Evolutionary conservation across 2,329 filamentous ascomycete species (phyloP), one percentile per base, ranked within the genome.

Genomic region (Talaromyces sp.): DNA sequence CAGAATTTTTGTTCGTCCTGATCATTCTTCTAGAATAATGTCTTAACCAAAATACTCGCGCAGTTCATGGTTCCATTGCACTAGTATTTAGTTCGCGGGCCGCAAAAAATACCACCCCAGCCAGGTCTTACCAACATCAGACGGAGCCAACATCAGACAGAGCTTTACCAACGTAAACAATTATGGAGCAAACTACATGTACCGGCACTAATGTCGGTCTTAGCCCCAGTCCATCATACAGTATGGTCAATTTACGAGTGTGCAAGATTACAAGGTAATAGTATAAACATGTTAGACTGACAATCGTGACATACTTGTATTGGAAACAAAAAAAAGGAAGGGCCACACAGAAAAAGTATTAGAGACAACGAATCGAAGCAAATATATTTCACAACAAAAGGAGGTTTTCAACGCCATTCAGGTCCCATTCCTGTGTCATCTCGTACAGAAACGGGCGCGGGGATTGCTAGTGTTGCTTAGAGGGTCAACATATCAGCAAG

Each of bases 401-500:
- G 7, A 5, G 42, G 16, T 23, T 47, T 47, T 47, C 42, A 47
- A 47, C 42, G 42, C 42, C 42, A 47, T 23, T 47, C 42, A 23
- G 18, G 9, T 3, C 42, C 42, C 42, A 47, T 47, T 23, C 42
- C 42, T 47, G 42, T 47, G 42, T 47, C 42, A 23, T 47, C 42
- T 23, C 42, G 42, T 47, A 47, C 42, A 47, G 14, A 18, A 47
- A 47, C 18, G 42, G 42, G 42, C 18, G n/a, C 7, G n/a, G n/a
- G 23, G 10, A 10, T 23, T 47, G n/a, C n/a, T 23, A n/a, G 18
- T 23, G 42, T 18, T 47, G 42, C 42, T 47, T 47, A 47, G 18
- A 14, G 5, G 42, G 12, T 18, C 42, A 62, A 36, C 28, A 62
- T 62, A 31, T 62, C 60, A 36, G 52, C 54, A 9, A 62, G 44